Conservation (phyloP, 495 filamentous ascomycete species). For the Bacidia gigantensis region DNA sequence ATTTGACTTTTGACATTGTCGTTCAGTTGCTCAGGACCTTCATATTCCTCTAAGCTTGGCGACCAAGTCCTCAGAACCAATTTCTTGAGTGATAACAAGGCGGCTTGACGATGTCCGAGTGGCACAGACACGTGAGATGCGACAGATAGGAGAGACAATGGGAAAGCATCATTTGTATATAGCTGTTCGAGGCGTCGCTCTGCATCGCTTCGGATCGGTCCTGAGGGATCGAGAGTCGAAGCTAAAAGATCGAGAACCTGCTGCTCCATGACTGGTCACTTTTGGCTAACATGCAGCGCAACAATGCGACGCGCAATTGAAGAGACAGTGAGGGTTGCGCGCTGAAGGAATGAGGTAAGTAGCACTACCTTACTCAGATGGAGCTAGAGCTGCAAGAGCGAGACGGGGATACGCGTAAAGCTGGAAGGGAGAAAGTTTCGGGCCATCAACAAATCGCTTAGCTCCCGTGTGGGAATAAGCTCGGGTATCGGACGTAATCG, state of each 20-base stretch:
- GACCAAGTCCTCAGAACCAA: constrained; percentile 76
- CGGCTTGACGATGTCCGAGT: constrained; percentile 64
- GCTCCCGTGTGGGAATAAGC: neutral
- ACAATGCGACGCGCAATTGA: neutral
- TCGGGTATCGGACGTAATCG: neutral
- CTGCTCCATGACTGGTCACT: constrained; percentile 54
- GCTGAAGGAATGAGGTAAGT: neutral
- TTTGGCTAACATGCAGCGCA: constrained; percentile 1
- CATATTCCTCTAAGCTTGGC: constrained; percentile 49
- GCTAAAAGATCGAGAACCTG: constrained; percentile 66
- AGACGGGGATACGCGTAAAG: no score
- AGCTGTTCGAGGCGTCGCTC: constrained; percentile 61
- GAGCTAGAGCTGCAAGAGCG: neutral
- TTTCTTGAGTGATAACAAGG: constrained; percentile 63
- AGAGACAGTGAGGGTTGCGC: neutral
- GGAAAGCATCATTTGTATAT: constrained; percentile 53
- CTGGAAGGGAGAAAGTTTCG: no score
- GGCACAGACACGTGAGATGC: constrained; percentile 57
- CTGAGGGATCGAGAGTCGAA: constrained; percentile 58
- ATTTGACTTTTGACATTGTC: constrained; percentile 63
- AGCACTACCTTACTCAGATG: neutral
- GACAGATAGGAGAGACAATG: constrained; percentile 63
- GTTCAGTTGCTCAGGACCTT: constrained; percentile 34
- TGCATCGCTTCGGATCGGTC: constrained; percentile 61
- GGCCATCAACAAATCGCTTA: neutral